Base-by-base conservation (phyloP, 495 filamentous ascomycete species). In the Trichoderma erinaceum region DNA sequence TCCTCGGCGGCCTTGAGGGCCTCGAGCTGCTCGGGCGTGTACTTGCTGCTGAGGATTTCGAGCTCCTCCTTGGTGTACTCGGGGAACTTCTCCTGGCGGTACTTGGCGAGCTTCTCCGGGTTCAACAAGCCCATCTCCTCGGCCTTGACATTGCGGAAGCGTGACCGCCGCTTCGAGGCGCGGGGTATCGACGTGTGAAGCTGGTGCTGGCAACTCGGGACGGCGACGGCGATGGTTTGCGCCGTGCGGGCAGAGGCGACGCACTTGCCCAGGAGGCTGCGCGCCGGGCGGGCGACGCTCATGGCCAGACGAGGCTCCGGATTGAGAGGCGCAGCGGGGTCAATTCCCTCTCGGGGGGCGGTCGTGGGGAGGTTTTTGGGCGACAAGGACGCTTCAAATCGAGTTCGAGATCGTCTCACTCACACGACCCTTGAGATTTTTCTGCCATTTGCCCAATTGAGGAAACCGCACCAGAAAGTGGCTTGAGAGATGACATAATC, bases 1-100 rank as follows among this genome's bases (percentile, higher is more conserved):
- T 84, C 82, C 78, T 99, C 95, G 69, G 90, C 95, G 66, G 90
- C 92, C 78, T 92, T 83, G 77, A 99, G 87, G 61, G 92, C 91
- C n/a, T 81, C 82, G 68, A 97, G 81, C 78, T 99, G 95, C 69
- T 88, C 84, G 16, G 88, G 84, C 7, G 90, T 90, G 82, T 97
- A 98, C 68, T 83, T 80, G 70, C 86, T 79, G 41, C 75, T 71
- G 46, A 98, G 82, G 18, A 77, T 71, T 18, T 80, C 82, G 71
- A 88, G 84, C 74, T 97, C 90, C 50, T 87, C 84, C 61, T 81
- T 76, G 4, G 88, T 87, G 80, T 96, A 97, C 6, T 81, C 73
- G 69, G 84, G 78, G 75, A 89, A 89, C 46, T 75, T 70, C 71
- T 82, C 68, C 67, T 78, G 67, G 68, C 84, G 75, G 72, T 76